A percentile compares a stretch with the other conserved stretches of the same genome.
phyloP scores from a whole-genome alignment of 768 basidiomycete species.

The Rhizopogon vulgaris region DNA sequence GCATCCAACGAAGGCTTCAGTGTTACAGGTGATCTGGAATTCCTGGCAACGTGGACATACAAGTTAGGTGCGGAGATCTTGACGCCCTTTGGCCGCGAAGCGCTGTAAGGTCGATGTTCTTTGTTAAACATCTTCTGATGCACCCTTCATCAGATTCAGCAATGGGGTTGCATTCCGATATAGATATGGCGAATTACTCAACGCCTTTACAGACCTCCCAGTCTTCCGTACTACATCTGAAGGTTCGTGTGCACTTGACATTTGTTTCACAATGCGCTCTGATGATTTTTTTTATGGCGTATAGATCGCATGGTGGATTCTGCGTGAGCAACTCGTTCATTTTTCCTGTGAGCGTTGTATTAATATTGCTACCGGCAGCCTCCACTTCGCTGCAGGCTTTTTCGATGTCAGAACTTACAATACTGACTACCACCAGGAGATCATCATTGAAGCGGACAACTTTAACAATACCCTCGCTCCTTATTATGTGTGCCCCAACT shows the following conservation, averaged over 20 bases:
- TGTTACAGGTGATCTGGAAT: conserved; percentile 32
- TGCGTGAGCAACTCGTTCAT: conserved; percentile 15
- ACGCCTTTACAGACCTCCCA: conserved; percentile 36
- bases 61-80: conserved; percentile 40
- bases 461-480: conserved; percentile 46
- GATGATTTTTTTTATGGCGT: background rate
- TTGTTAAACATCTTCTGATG: background rate
- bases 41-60: conserved; percentile 42
- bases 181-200: conserved; percentile 42
- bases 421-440: conserved; percentile 38
- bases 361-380: conserved; percentile 7
- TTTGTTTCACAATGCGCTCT: background rate
- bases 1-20: conserved; percentile 20
- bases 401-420: conserved; percentile 37
- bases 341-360: conserved; percentile 12
- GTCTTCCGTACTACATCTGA: conserved; percentile 45
- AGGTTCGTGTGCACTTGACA: conserved; percentile 16
- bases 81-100: conserved; percentile 41
- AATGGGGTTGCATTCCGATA: conserved; percentile 39
- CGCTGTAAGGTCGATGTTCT: conserved; percentile 21
- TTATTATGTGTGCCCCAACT: conserved; percentile 28
- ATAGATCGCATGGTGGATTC: conserved; percentile 29
- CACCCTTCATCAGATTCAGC: conserved; percentile 24
- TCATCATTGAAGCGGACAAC: conserved; percentile 37
- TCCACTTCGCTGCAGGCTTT: conserved; percentile 49